phyloP scores from a whole-genome alignment of 768 basidiomycete species.

The Rickenella mellea region DNA sequence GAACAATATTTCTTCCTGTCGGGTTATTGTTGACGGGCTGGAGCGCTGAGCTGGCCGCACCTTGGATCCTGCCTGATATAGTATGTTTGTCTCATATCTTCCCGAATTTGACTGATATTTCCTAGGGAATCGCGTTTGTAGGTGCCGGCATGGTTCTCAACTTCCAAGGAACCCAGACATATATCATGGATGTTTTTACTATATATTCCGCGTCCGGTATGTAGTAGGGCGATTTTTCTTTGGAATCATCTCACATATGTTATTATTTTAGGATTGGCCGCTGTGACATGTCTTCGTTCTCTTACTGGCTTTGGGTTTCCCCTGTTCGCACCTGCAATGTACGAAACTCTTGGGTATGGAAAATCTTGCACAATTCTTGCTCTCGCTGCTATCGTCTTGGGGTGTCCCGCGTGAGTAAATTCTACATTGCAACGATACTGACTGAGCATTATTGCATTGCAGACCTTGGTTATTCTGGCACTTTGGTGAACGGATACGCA shows the following conservation, averaged over 20 bases:
- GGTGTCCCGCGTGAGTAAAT: slow-evolving; percentile 39
- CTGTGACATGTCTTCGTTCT: slow-evolving; percentile 52
- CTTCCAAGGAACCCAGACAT: slow-evolving; percentile 57
- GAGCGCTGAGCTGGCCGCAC: slow-evolving; percentile 20
- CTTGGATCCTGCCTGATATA: slow-evolving; percentile 24
- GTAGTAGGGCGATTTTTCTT: background rate
- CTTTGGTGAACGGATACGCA: slow-evolving; percentile 40
- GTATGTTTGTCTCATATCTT: slow-evolving; percentile 6
- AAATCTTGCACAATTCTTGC: slow-evolving; percentile 63
- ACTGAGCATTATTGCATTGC: slow-evolving; percentile 22
- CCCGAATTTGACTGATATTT: slow-evolving; percentile 4
- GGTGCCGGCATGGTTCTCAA: slow-evolving; percentile 49
- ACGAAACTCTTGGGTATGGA: slow-evolving; percentile 53
- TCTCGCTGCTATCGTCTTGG: slow-evolving; percentile 42
- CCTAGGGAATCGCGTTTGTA: slow-evolving; percentile 45
- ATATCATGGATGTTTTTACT: slow-evolving; percentile 59
- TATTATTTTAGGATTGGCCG: slow-evolving; percentile 44
- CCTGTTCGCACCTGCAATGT: slow-evolving; percentile 69
- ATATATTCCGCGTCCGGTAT: slow-evolving; percentile 58
- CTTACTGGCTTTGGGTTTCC: slow-evolving; percentile 70
- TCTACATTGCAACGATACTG: slow-evolving; percentile 16
- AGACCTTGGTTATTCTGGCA: slow-evolving; percentile 36
- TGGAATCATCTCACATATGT: slow-evolving; percentile 1
- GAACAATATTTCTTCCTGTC: slow-evolving; percentile 19
- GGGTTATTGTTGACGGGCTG: slow-evolving; percentile 29